Base-by-base conservation (phyloP, 1,284 basidiomycete species). In the Spongispora temasekensis region DNA sequence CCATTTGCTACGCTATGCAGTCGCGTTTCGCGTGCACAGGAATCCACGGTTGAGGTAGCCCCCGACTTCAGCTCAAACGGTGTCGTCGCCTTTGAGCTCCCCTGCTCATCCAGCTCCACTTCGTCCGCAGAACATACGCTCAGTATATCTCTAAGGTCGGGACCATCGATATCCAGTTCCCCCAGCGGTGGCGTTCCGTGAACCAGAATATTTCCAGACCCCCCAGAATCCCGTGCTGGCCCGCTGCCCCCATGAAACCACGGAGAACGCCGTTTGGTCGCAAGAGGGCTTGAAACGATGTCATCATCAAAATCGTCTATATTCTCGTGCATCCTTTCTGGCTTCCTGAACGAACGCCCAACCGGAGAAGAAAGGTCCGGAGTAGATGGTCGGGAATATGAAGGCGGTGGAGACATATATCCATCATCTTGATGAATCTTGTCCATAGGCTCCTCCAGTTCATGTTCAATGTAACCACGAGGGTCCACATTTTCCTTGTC, bases 341-440 rank as follows among this genome's bases (percentile, higher is more conserved):
- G 54, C 58, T 56, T 60, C 54, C 55, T 53, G 31, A 66, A 62
- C 30, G 70, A 59, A 56, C 58, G 60, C 57, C 67, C 64, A 37
- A 78, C 60, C 21, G 89, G 89, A 21, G 90, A 91, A 51, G 86
- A 89, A 31, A 90, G 68, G 37, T 89, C 87, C 37, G 85, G 81
- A 12, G 81, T 81, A 60, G 83, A 82, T 65, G 73, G 73, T 61
- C 79, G 76, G 61, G 78, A 78, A 66, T 80, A 75, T 54, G 84
- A 85, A 59, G 82, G 77, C 17, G 83, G 78, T 21, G 89, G 89
- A 21, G 90, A 90, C 60, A 88, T 78, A 72, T 92, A 92, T 37
- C 90, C 90, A 65, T 90, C 89, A 69, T 92, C 90, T 74, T 91
- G 90, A 67, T 79, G 77, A 35, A 90, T 58, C 44, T 58, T 37